Base-by-base conservation (phyloP, 495 filamentous ascomycete genomes). In the Trypethelium eluteriae region DNA sequence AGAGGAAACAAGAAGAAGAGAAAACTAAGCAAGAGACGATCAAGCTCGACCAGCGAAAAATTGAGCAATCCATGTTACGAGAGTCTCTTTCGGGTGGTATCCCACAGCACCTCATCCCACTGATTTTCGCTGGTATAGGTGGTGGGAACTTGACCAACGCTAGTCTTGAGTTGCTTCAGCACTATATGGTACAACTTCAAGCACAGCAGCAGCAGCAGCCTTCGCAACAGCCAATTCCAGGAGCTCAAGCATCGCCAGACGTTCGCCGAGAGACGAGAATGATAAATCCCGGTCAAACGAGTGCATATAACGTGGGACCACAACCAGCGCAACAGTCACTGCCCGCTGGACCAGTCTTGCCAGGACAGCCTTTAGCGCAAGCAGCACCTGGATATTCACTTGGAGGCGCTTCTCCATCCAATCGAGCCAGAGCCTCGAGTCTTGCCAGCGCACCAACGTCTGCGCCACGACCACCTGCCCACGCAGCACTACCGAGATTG, bases 51-150 rank as follows among this genome's bases (percentile, higher is more conserved):
- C 90, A 91, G 75, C 85, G 93, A 62, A 88, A 82, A 73, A 83
- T 93, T 46, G 93, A 98, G 74, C 85, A 89, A 74, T 85, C 87
- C 62, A 96, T 98, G 78, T 76, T 98, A 65, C 81, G 85, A 67
- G 90, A 94, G 65, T 91, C 92, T 39, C 75, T 96, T 67, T 80
- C 83, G 66, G 86, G 89, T 36, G 92, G 92, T 32, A 84, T 98
- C 46, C 92, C 94, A 25, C 91, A 92, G 46, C 81, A 89, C 49
- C 84, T 96, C 81, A 83, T 97, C 46, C 94, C 94, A 18, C 82
- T 95, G 69, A 89, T 98, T 62, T 96, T 97, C 74, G 88, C 89
- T 12, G 90, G 89, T 47, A 88, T 95, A 76, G 87, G 86, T 62
- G 82, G 85, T 35, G 85, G 87, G 39, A 88, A 86, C 66, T 74